Conservation (phyloP, 495 filamentous ascomycete species). For the Immersiella caudata region DNA sequence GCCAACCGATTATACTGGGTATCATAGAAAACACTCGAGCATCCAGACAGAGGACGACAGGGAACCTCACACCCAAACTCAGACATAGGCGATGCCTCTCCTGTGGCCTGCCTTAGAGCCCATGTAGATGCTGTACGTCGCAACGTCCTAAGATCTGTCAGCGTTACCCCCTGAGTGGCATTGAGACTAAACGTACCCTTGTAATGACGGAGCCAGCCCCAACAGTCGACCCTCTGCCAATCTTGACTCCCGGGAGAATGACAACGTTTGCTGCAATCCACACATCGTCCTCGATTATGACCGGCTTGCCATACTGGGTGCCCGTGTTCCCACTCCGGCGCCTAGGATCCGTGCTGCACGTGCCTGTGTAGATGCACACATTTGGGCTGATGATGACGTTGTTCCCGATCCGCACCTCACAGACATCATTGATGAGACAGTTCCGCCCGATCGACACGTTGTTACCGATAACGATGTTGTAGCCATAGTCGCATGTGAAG, state of each 20-base stretch:
- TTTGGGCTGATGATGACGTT: conserved; percentile 83
- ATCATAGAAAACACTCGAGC: neutral
- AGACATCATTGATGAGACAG: conserved; percentile 84
- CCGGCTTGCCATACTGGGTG: conserved; percentile 67
- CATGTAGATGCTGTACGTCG: conserved; percentile 38
- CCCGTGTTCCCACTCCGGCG: conserved; percentile 74
- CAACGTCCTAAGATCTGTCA: conserved; percentile 34
- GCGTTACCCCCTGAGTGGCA: neutral
- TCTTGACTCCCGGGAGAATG: conserved; percentile 79
- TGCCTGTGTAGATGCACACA: conserved; percentile 81
- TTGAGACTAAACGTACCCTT: conserved; percentile 58
- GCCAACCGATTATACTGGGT: neutral
- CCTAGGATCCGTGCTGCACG: conserved; percentile 74
- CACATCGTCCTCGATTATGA: conserved; percentile 86
- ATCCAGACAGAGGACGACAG: neutral
- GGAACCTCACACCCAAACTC: neutral
- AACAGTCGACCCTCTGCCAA: conserved; percentile 77
- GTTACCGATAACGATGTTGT: conserved; percentile 87
- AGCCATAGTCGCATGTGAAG: conserved; percentile 94
- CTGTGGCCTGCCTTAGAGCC: conserved; percentile 34
- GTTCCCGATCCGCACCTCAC: conserved; percentile 71
- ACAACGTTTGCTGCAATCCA: conserved; percentile 71
- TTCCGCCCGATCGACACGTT: conserved; percentile 84
- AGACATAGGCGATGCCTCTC: conserved; percentile 32
- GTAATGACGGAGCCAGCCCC: conserved; percentile 89